These are phyloP conservation scores for Nemania sp. DNA, from an alignment of 2,329 filamentous ascomycete species.

Conservation along the genomic window DNA sequence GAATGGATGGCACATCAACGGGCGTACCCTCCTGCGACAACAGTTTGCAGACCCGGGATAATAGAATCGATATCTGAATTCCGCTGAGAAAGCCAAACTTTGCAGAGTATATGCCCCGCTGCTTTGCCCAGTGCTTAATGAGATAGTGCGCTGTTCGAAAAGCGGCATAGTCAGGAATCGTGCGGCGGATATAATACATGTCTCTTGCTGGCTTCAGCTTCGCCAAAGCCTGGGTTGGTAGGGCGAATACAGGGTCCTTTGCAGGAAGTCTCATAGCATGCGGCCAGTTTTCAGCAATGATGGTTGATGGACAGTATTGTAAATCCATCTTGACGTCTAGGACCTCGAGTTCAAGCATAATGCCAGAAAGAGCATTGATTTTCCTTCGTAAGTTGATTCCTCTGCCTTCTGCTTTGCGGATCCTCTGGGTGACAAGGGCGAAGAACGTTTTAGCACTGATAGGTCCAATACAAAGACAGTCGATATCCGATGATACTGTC, in stretches of 20 bases:
- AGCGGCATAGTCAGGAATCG: conserved; percentile 59
- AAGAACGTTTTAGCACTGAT: conserved; percentile 66
- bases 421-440: conserved; percentile 56
- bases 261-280: conserved; percentile 51
- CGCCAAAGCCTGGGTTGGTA: conserved; percentile 58
- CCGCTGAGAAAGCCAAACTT: conserved; percentile 68
- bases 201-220: conserved; percentile 69
- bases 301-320: conserved; percentile 65
- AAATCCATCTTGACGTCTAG: conserved; percentile 62
- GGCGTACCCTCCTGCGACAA: conserved; percentile 43
- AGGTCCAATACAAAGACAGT: conserved; percentile 66
- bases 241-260: conserved; percentile 56
- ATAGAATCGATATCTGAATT: conserved; percentile 65
- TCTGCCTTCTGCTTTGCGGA: conserved; percentile 50
- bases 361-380: conserved; percentile 61
- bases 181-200: conserved; percentile 60
- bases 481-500: conserved; percentile 63
- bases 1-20: conserved; percentile 53
- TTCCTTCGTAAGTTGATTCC: conserved; percentile 58
- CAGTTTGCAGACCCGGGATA: conserved; percentile 63
- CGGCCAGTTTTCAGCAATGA: conserved; percentile 58
- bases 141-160: conserved; percentile 63
- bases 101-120: conserved; percentile 65
- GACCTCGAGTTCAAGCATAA: conserved; percentile 67
- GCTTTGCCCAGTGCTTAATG: conserved; percentile 64